phyloP scores from a whole-genome alignment of 352 stramenopile species.

The Globisporangium splendens region DNA sequence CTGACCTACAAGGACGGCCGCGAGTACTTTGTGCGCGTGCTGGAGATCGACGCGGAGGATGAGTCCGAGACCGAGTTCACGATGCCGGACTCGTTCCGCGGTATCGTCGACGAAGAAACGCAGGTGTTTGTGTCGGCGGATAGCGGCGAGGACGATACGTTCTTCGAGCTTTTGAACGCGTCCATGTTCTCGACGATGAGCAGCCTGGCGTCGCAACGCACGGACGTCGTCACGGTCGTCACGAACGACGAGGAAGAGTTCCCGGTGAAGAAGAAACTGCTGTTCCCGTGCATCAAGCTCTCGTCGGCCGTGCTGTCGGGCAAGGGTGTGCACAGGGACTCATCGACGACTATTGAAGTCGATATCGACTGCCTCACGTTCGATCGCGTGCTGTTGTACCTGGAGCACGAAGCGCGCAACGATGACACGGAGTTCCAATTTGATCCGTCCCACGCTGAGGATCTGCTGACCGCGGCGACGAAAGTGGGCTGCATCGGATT shows the following conservation, averaged over 20 bases:
- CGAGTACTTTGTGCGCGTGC: slow-evolving; percentile 67
- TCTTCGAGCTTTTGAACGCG: slow-evolving; percentile 44
- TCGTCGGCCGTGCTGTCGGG: slow-evolving; percentile 79
- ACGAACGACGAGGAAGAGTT: slow-evolving; percentile 88
- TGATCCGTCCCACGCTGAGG: slow-evolving; percentile 70
- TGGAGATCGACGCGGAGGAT: slow-evolving; percentile 69
- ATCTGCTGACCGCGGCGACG: slow-evolving; percentile 62
- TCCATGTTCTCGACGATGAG: slow-evolving; percentile 15
- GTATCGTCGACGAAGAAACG: slow-evolving; percentile 53
- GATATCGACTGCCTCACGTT: slow-evolving; percentile 88
- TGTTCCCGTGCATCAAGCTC: slow-evolving; percentile 88
- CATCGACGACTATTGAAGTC: slow-evolving; percentile 55
- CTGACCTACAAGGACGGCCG: slow-evolving; percentile 43
- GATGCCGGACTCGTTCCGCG: slow-evolving; percentile 81
- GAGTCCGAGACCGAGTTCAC: slow-evolving; percentile 78
- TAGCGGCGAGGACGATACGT: slow-evolving; percentile 18
- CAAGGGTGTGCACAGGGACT: slow-evolving; percentile 67
- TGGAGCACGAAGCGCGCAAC: slow-evolving; percentile 77
- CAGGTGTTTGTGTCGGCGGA: slow-evolving; percentile 63
- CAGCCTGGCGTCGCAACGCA: slow-evolving; percentile 38
- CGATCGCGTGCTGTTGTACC: slow-evolving; percentile 85
- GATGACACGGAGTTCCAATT: slow-evolving; percentile 72
- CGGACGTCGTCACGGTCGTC: slow-evolving; percentile 70
- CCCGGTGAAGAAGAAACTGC: slow-evolving; percentile 83
- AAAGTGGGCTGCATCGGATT: slow-evolving; percentile 70